Evolutionary conservation across 2,329 filamentous ascomycete species (phyloP).

Genomic region (Colletotrichum sidae): DNA sequence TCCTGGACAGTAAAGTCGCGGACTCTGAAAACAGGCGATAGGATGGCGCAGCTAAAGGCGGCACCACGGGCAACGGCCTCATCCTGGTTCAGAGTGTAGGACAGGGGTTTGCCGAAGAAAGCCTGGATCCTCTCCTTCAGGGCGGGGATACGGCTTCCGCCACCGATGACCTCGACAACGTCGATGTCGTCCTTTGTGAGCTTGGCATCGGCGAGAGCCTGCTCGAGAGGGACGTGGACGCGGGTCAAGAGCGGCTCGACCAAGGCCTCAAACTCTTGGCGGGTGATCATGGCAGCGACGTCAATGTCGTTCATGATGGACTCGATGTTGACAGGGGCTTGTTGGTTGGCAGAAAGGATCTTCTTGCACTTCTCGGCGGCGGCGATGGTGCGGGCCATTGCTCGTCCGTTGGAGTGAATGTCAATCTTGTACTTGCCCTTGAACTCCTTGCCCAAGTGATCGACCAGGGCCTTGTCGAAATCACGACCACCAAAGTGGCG

Average conservation of each 20-base stretch:
- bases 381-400: conserved; percentile 84
- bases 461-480: conserved; percentile 94
- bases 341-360: conserved; percentile 93
- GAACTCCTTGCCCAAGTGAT: conserved; percentile 96
- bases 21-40: conserved; percentile 97
- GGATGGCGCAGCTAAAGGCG: conserved; percentile 96
- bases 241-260: conserved; percentile 85
- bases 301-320: conserved; percentile 99
- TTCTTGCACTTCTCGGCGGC: conserved; percentile 99
- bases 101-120: conserved; percentile 93
- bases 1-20: conserved; percentile 98
- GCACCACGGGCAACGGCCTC: conserved; percentile 96
- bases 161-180: conserved; percentile 91
- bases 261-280: conserved; percentile 93
- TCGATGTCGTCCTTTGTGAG: conserved; percentile 94
- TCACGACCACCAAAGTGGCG: conserved; percentile 97
- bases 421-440: conserved; percentile 98
- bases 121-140: conserved; percentile 90
- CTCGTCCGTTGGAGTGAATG: conserved; percentile 90
- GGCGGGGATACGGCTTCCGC: conserved; percentile 91
- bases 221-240: conserved; percentile 81
- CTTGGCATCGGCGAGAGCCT: conserved; percentile 94
- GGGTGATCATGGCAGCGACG: conserved; percentile 87
- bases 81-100: conserved; percentile 97
- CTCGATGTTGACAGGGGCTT: conserved; percentile 94